Evolutionary conservation across 768 basidiomycete species (phyloP).

Genomic region (Suillus placidus): DNA sequence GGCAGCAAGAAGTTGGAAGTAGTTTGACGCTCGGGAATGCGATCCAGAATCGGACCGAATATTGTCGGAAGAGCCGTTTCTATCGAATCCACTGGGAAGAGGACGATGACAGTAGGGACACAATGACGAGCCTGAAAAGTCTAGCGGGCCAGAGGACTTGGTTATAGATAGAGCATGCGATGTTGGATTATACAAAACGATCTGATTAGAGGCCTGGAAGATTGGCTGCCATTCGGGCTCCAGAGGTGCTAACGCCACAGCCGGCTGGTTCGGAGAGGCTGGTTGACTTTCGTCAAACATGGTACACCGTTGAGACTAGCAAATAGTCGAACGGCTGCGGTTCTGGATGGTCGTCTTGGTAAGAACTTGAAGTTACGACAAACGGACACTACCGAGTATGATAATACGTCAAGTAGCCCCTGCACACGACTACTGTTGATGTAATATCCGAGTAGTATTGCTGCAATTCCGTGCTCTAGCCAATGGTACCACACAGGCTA

Average conservation of each 20-base stretch:
- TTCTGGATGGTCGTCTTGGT: neutral
- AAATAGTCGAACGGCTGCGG: neutral
- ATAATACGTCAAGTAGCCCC: neutral
- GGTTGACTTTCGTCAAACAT: slow-evolving; percentile 37
- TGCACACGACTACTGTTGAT: neutral
- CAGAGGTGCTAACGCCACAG: slow-evolving; percentile 27
- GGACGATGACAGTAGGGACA: slow-evolving; percentile 81
- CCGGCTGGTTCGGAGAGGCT: slow-evolving; percentile 35
- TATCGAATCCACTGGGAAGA: slow-evolving; percentile 49
- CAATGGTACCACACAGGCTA: neutral
- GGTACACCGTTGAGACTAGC: neutral
- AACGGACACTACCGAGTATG: neutral
- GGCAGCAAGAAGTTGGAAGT: slow-evolving; percentile 76
- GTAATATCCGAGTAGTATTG: neutral
- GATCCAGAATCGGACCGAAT: slow-evolving; percentile 42
- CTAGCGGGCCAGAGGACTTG: slow-evolving; percentile 31
- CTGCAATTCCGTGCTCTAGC: neutral
- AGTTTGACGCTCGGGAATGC: slow-evolving; percentile 67
- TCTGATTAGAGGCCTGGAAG: slow-evolving; percentile 80
- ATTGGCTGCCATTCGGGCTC: slow-evolving; percentile 72
- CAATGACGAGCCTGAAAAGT: slow-evolving; percentile 27
- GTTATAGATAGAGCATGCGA: slow-evolving; percentile 81
- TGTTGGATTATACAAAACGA: slow-evolving; percentile 85
- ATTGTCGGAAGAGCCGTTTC: slow-evolving; percentile 28
- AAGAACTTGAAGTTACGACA: neutral